Conservation (phyloP, 495 filamentous ascomycete species). For the Coniosporium apollinis region DNA sequence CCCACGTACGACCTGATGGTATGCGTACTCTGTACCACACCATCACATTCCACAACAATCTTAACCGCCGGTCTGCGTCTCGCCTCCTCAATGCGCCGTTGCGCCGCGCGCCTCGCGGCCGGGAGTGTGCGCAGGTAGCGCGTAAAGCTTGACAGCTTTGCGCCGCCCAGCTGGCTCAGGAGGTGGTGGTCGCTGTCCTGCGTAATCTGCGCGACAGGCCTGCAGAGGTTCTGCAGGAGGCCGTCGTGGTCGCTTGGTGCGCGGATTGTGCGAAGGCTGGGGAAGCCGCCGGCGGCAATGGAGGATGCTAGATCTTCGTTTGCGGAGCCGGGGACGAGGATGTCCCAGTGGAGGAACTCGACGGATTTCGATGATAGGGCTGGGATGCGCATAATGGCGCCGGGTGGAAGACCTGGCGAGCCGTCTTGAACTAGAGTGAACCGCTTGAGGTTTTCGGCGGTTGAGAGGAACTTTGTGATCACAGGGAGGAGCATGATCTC, state of each 20-base stretch:
- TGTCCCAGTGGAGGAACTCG: slow-evolving; percentile 66
- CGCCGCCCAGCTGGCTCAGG: slow-evolving; percentile 3
- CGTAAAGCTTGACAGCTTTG: slow-evolving; percentile 1
- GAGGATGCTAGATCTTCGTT: slow-evolving; percentile 57
- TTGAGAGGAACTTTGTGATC: slow-evolving; percentile 62
- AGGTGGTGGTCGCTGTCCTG: slow-evolving; percentile 4
- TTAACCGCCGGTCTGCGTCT: slow-evolving; percentile 34
- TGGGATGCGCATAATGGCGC: slow-evolving; percentile 44
- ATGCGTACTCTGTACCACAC: slow-evolving; percentile 26
- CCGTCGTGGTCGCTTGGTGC: slow-evolving; percentile 27
- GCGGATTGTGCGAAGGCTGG: slow-evolving; percentile 46
- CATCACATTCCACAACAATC: slow-evolving; percentile 37
- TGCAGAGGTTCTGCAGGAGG: slow-evolving; percentile 16
- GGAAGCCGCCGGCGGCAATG: slow-evolving; percentile 55
- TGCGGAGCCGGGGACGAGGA: slow-evolving; percentile 38
- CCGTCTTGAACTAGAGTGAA: slow-evolving; percentile 57
- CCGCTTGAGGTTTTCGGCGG: slow-evolving; percentile 40
- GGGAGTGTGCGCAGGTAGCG: slow-evolving; percentile 8
- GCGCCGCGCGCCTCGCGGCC: slow-evolving; percentile 14
- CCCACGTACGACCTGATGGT: slow-evolving; percentile 43
- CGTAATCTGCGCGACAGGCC: slow-evolving; percentile 11
- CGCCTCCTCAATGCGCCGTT: slow-evolving; percentile 33
- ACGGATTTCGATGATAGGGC: slow-evolving; percentile 53
- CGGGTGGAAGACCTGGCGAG: slow-evolving; percentile 33
- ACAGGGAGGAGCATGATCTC: slow-evolving; percentile 77